Percentiles rank a stretch among this genome's conserved stretches.
phyloP scores from a whole-genome alignment of 2,329 filamentous ascomycete genomes.

The Hymenoscyphus infarciens region DNA sequence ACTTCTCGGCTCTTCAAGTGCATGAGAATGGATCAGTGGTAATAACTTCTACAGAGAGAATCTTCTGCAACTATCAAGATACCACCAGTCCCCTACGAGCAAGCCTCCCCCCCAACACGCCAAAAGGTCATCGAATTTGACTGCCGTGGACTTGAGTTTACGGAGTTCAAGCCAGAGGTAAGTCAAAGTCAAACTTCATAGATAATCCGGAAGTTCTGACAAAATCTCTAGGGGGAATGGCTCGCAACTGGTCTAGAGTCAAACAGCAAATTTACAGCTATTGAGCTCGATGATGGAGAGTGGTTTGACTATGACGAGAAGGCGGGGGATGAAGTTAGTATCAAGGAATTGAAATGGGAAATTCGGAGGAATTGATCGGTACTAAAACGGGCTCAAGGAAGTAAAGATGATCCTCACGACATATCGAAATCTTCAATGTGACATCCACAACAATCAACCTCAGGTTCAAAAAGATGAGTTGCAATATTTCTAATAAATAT shows the following conservation, averaged over 20 bases:
- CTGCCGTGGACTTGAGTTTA: slow-evolving; percentile 89
- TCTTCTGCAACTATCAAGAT: slow-evolving; percentile 81
- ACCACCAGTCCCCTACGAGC: slow-evolving; percentile 67
- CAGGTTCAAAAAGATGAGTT: too few species aligned
- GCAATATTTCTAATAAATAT: too few species aligned
- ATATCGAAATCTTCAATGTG: background rate
- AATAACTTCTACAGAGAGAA: slow-evolving; percentile 58
- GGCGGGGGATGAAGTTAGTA: slow-evolving; percentile 83
- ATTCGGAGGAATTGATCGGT: slow-evolving; percentile 45
- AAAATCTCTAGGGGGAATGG: slow-evolving; percentile 71
- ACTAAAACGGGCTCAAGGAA: background rate
- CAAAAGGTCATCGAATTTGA: slow-evolving; percentile 87
- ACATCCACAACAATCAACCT: background rate
- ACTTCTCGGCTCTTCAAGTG: background rate
- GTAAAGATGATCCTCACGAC: background rate
- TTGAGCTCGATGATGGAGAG: slow-evolving; percentile 84
- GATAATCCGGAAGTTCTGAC: background rate
- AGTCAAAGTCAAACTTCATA: slow-evolving; percentile 26
- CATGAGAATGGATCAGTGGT: background rate
- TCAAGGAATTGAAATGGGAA: slow-evolving; percentile 85
- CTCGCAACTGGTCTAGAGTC: slow-evolving; percentile 78
- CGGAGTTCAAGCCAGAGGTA: slow-evolving; percentile 86
- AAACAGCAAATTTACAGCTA: slow-evolving; percentile 72
- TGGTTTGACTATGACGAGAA: slow-evolving; percentile 99
- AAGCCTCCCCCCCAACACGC: slow-evolving; percentile 66